Evolutionary conservation across 352 stramenopile species (phyloP), one percentile per base, ranked within the genome.

Genomic region (Globisporangium viniferum): DNA sequence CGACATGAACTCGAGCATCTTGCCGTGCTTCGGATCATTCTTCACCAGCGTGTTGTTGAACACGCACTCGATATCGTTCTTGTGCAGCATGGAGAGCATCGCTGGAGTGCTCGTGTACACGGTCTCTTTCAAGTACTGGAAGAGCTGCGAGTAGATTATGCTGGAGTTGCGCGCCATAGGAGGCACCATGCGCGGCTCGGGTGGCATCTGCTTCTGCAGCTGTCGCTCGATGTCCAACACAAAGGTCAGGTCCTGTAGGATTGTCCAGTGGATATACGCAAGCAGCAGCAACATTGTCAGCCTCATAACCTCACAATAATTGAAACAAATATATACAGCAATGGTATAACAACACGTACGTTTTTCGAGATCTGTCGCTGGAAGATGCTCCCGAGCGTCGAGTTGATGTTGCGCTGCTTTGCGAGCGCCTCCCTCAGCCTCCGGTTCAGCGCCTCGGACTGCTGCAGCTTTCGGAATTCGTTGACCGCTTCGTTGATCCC

Each of bases 381-480:
- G 62, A 68, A 68, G 20, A 68, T 18, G 9, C 24, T 20, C 12
- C 59, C 55, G 53, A 68, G 62, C 10, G 53, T 55, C 39, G 44
- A 24, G 46, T 57, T 70, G 14, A 70, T 49, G 39, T 14, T 49
- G 10, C 44, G 57, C 31, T 70, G 64, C 56, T 70, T 59, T 12
- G 36, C 8, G 6, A 70, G 33, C 10, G 58, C 58, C 1, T 64
- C 64, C 10, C 49, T 64, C 35, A 70, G 58, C 20, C 57, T 64
- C 1, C 54, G 55, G 48, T 70, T 70, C 41, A 64, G 41, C 56
- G 31, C 24, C 8, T 70, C 55, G 31, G 64, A 56, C 18, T 70
- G 24, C 20, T 60, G 58, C 29, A 64, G 44, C 5, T 57, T 48
- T 29, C 59, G 48, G 18, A 60, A 64, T 22, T 70, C 58, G 22